A percentile compares a stretch with the other conserved stretches of the same genome.
Evolutionary conservation across 306 rosid genomes (phyloP).

Genomic region (Trifolium pratense): DNA sequence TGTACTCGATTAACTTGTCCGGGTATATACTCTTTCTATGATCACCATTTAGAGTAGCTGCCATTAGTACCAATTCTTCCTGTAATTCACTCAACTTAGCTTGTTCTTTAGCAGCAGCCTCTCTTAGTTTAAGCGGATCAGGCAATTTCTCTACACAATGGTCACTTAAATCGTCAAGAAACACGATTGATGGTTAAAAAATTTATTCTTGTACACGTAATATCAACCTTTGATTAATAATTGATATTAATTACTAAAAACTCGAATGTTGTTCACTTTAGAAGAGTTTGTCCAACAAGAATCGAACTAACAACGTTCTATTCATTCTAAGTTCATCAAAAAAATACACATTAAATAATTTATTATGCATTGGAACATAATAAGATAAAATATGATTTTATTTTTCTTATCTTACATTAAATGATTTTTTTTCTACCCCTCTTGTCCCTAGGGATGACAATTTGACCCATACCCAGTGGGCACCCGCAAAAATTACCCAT

Average conservation of each 20-base stretch:
- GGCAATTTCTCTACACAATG: conserved; percentile 51
- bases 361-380: neutral
- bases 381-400: no score
- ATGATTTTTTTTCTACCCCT: no score
- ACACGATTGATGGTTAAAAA: neutral
- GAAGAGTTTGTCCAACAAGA: neutral
- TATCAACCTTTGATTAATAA: neutral
- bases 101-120: conserved; percentile 44
- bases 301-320: neutral
- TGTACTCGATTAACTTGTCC: conserved; percentile 53
- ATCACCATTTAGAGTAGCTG: conserved; percentile 71
- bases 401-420: no score
- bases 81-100: conserved; percentile 63
- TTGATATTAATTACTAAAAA: neutral
- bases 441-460: no score
- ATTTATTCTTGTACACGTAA: neutral
- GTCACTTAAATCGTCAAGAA: neutral
- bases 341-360: neutral
- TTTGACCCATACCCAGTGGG: no score
- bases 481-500: no score
- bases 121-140: conserved; percentile 57
- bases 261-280: neutral
- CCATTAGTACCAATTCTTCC: conserved; percentile 65
- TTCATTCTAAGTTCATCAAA: neutral
- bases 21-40: conserved; percentile 55